Evolutionary conservation across 495 filamentous ascomycete genomes (phyloP).

Genomic region (Penicillium simplicissimum): DNA sequence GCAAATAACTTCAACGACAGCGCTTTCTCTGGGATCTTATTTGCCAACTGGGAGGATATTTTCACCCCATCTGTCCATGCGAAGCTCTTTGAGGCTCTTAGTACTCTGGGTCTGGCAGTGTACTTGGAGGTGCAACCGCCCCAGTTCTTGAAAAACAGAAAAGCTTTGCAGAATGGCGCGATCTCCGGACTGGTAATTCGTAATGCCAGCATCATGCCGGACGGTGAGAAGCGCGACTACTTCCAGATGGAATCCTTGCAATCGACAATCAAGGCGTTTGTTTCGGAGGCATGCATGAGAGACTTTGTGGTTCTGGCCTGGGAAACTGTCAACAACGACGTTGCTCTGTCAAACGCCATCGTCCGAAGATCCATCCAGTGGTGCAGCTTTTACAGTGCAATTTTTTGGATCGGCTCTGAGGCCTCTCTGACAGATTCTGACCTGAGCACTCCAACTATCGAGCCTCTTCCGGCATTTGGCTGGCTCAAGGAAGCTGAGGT

Average conservation of each 20-base stretch:
- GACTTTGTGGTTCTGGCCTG: slow-evolving; percentile 51
- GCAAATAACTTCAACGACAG: slow-evolving; percentile 33
- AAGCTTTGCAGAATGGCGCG: slow-evolving; percentile 35
- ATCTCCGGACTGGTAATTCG: slow-evolving; percentile 49
- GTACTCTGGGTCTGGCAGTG: slow-evolving; percentile 42
- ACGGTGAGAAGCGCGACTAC: slow-evolving; percentile 52
- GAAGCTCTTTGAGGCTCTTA: slow-evolving; percentile 38
- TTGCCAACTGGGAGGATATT: slow-evolving; percentile 50
- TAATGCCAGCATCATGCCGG: slow-evolving; percentile 50
- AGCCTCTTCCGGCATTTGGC: slow-evolving; percentile 55
- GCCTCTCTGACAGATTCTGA: slow-evolving; percentile 44
- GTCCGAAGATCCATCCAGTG: slow-evolving; percentile 54
- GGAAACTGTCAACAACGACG: slow-evolving; percentile 57
- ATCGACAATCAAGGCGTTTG: slow-evolving; percentile 53
- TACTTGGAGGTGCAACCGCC: slow-evolving; percentile 54
- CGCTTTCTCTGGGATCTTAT: slow-evolving; percentile 47
- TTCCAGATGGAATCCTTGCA: slow-evolving; percentile 46
- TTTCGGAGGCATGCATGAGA: slow-evolving; percentile 51
- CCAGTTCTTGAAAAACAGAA: slow-evolving; percentile 45
- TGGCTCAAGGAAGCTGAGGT: slow-evolving; percentile 57
- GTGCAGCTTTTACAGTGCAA: slow-evolving; percentile 57
- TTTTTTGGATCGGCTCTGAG: slow-evolving; percentile 51
- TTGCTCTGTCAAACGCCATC: slow-evolving; percentile 49
- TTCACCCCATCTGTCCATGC: slow-evolving; percentile 36
- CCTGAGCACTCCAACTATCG: slow-evolving; percentile 34